Conservation (phyloP, 2,329 filamentous ascomycete genomes). For the Colletotrichum orchidophilum region DNA sequence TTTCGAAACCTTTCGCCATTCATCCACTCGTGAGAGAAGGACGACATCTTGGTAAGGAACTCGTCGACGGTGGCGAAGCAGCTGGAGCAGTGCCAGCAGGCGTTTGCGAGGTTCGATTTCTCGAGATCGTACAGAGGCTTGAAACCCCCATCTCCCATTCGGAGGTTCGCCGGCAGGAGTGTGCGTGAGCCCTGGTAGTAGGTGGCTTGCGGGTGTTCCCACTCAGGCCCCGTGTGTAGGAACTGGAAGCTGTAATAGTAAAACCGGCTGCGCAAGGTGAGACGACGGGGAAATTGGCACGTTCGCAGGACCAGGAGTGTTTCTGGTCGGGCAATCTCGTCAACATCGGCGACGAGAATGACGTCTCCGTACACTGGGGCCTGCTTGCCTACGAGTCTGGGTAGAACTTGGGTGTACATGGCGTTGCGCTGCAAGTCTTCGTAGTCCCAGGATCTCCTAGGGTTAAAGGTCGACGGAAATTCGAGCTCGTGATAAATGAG, state of each 20-base stretch:
- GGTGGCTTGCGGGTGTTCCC: conserved; percentile 70
- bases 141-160: conserved; percentile 45
- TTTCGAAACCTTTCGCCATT: conserved; percentile 60
- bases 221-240: conserved; percentile 52
- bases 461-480: conserved; percentile 17
- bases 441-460: conserved; percentile 54
- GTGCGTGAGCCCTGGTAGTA: conserved; percentile 56
- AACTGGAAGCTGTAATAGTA: conserved; percentile 70
- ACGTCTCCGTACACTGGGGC: conserved; percentile 61
- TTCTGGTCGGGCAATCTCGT: conserved; percentile 66
- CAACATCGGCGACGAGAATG: conserved; percentile 67
- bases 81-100: conserved; percentile 70
- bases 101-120: conserved; percentile 51
- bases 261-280: conserved; percentile 61
- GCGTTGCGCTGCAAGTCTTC: conserved; percentile 66
- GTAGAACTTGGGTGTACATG: conserved; percentile 66
- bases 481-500: conserved; percentile 62
- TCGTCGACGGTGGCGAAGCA: conserved; percentile 67
- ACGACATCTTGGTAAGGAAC: conserved; percentile 62
- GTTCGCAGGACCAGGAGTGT: conserved; percentile 58
- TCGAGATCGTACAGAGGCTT: conserved; percentile 25
- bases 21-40: conserved; percentile 56
- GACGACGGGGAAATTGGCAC: conserved; percentile 62
- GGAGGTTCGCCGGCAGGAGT: conserved; percentile 62
- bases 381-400: conserved; percentile 51